Conservation (phyloP, 345 rosid genomes). For the Citrus inodora region DNA sequence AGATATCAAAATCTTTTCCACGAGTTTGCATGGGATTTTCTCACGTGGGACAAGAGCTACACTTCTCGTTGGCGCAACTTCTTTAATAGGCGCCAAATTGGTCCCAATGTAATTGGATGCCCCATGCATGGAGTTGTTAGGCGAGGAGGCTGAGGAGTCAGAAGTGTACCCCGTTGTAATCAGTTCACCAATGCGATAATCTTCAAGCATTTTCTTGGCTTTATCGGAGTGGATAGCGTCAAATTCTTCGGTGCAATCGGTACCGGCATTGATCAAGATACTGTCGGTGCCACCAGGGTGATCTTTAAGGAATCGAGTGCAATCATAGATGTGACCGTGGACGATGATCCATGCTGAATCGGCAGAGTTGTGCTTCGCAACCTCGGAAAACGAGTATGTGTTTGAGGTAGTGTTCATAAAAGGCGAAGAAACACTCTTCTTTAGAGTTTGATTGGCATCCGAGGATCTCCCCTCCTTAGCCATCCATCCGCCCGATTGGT, state of each 20-base stretch:
- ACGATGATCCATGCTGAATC: conserved; percentile 94
- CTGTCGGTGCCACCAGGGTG: conserved; percentile 93
- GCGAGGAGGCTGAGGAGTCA: conserved; percentile 59
- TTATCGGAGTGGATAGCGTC: conserved; percentile 92
- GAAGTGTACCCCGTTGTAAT: conserved; percentile 52
- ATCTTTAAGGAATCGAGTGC: conserved; percentile 83
- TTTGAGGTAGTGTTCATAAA: conserved; percentile 80
- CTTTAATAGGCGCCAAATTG: conserved; percentile 62
- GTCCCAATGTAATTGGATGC: conserved; percentile 24
- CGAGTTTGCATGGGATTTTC: conserved; percentile 72
- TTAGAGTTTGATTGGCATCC: conserved; percentile 41
- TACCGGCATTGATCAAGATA: conserved; percentile 82
- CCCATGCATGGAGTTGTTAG: conserved; percentile 67
- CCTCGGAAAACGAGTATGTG: conserved; percentile 63
- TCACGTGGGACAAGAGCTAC: conserved; percentile 77
- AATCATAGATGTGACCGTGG: conserved; percentile 87
- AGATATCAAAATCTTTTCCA: conserved; percentile 64
- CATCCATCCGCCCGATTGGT: conserved; percentile 99
- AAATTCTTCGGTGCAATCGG: conserved; percentile 93
- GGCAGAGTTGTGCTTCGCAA: conserved; percentile 56
- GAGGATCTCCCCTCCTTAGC: conserved; percentile 66
- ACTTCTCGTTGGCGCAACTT: conserved; percentile 32
- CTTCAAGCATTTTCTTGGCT: conserved; percentile 78
- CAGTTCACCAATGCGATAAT: conserved; percentile 72
- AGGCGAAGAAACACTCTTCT: conserved; percentile 86